Base-by-base conservation (phyloP, 2,329 filamentous ascomycete species). In the Dothideomycetes sp. region DNA sequence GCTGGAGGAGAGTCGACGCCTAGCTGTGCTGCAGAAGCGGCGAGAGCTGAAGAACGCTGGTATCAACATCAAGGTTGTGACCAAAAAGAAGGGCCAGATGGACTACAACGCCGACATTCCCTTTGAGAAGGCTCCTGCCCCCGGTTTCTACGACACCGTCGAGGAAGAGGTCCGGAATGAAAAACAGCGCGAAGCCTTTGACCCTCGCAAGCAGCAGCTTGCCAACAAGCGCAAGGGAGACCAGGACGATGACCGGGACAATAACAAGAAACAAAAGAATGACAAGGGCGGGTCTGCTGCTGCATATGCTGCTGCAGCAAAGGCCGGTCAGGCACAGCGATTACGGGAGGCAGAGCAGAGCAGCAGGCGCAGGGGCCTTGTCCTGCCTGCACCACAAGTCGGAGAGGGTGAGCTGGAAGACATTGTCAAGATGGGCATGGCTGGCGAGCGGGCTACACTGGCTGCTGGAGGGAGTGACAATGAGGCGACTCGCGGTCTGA, bases 81-180 rank as follows among this genome's bases (percentile, higher is more conserved):
- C 83, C 11, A 78, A 83, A 45, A 96, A 96, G 68, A 80, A 86
- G 68, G 91, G 91, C 0, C 82, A 96, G 66, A 98, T 98, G 86
- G 91, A 98, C 62, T 98, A 98, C 69, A 98, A 98, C 62, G 91
- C 91, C 52, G 91, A 98, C 52, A 94, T 98, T 48, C 91, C 91
- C 0, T 96, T 98, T 49, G 91, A 98, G 61, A 95, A 91, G 62
- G 84, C 84, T 47, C 81, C 91, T 0, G 81, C 83, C 0, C 68
- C 79, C 16, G 91, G 91, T 10, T 98, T 98, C 59, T 94, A 89
- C 64, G 89, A 98, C 58, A 98, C 91, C 0, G 70, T 69, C 3
- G 87, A 95, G 11, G 91, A 98, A 57, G 69, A 83, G 49, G 64
- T 68, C 4, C 72, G 70, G 49, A 98, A 98, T 59, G 89, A 98